Evolutionary conservation across 2,329 filamentous ascomycete species (phyloP), one percentile per base, ranked within the genome.

Genomic region (Anisogramma anomala): DNA sequence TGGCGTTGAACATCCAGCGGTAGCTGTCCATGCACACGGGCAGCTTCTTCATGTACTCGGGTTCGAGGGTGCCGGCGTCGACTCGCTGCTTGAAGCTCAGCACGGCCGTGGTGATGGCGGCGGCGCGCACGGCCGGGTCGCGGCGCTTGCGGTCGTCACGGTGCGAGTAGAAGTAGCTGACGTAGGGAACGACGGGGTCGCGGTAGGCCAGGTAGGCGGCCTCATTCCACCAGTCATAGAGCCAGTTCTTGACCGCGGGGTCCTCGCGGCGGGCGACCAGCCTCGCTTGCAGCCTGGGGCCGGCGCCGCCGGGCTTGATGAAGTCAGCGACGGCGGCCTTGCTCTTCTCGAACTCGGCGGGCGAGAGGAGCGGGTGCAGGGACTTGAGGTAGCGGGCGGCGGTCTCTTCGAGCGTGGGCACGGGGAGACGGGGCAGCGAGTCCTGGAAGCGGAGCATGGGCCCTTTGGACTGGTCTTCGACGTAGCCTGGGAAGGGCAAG

Each of bases 91-190:
- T 94, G 72, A 98, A 98, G 58, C 93, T 86, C 28, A 98, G 74
- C 1, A 78, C 82, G 6, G 85, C 82, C 1, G 84, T 86, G 1
- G 84, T 79, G 50, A 98, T 82, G 49, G 89, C 88, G 3, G 91
- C 91, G 3, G 91, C 91, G 49, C 91, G 84, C 72, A 93, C 94
- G 48, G 83, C 81, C 0, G 91, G 91, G 61, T 95, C 78, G 48
- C 87, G 79, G 51, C 89, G 78, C 58, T 80, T 75, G 52, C 85
- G 79, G 64, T 98, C 93, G 63, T 98, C 91, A 52, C 86, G 79
- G 68, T 96, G 89, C 41, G 88, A 95, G 70, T 98, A 98, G 69
- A 98, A 98, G 74, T 98, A 98, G 64, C 86, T 94, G 56, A 98
- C 91, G 59, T 96, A 98, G 47, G 91, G 91, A 14, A 96, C 84